phyloP scores from a whole-genome alignment of 2,329 filamentous ascomycete genomes.

The Beauveria asiatica region DNA sequence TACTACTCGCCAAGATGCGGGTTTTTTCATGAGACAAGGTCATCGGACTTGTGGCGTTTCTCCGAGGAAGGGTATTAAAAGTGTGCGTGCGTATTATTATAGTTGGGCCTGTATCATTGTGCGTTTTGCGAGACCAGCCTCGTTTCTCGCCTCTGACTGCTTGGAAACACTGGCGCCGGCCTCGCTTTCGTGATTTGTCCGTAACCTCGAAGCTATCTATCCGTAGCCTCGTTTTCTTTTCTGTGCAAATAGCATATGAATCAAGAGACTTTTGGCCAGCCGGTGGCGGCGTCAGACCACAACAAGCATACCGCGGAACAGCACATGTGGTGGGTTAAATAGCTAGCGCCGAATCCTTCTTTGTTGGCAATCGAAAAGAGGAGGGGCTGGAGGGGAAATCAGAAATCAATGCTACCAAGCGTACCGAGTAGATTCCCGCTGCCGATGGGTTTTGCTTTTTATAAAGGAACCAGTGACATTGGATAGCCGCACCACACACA shows the following conservation, averaged over 20 bases:
- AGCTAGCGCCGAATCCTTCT: not conserved
- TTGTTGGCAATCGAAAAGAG: not conserved
- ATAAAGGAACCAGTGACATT: not conserved
- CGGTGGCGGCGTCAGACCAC: too few species aligned
- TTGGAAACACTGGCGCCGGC: not conserved
- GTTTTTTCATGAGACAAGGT: not conserved
- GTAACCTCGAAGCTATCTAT: too few species aligned
- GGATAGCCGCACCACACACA: not conserved
- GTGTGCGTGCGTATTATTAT: not conserved
- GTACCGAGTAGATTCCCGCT: slow-evolving; percentile 1
- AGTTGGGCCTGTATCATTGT: not conserved
- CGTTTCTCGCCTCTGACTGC: not conserved
- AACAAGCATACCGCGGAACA: too few species aligned
- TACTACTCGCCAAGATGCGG: not conserved
- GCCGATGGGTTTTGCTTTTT: not conserved
- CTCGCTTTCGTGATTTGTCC: not conserved
- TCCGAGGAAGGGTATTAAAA: not conserved
- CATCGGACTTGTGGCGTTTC: slow-evolving; percentile 1
- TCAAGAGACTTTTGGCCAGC: too few species aligned
- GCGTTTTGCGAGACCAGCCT: not conserved
- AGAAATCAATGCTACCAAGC: not conserved
- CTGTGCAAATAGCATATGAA: not conserved
- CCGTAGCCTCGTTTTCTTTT: not conserved
- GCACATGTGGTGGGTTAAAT: too few species aligned
- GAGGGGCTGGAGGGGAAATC: not conserved